Evolutionary conservation across 2,329 filamentous ascomycete species (phyloP).

Genomic region (Knoxdaviesia capensis): DNA sequence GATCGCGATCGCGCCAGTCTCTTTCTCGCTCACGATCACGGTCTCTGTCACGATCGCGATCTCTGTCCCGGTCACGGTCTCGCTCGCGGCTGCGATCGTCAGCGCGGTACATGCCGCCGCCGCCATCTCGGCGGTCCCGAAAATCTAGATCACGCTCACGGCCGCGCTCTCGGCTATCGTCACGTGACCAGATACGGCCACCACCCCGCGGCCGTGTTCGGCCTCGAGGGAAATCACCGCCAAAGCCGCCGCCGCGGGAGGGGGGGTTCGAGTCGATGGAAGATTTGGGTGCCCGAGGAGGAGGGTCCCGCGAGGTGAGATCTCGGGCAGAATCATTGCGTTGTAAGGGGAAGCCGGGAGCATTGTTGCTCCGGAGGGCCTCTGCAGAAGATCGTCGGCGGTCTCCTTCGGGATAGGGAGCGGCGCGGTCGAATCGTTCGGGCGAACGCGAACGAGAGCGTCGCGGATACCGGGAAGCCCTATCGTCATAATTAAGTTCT

Average conservation of each 20-base stretch:
- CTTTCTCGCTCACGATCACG: slow-evolving; percentile 22
- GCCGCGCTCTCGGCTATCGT: slow-evolving; percentile 40
- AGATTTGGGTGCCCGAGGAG: slow-evolving; percentile 67
- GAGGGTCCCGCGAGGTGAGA: slow-evolving; percentile 40
- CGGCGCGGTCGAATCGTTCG: slow-evolving; percentile 37
- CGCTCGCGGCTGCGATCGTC: slow-evolving; percentile 40
- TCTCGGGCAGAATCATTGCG: slow-evolving; percentile 30
- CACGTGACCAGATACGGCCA: slow-evolving; percentile 35
- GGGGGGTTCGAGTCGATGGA: slow-evolving; percentile 49
- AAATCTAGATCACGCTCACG: slow-evolving; percentile 41
- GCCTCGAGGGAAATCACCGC: slow-evolving; percentile 38
- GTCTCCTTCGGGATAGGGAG: slow-evolving; percentile 41
- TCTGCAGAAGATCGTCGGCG: slow-evolving; percentile 42
- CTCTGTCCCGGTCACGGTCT: slow-evolving; percentile 32
- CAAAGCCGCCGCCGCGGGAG: slow-evolving; percentile 46
- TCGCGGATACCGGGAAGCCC: slow-evolving; percentile 35
- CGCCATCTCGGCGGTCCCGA: slow-evolving; percentile 26
- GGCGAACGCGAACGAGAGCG: slow-evolving; percentile 49
- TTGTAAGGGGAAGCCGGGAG: slow-evolving; percentile 33
- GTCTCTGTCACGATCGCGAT: slow-evolving; percentile 16
- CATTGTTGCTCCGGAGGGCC: slow-evolving; percentile 19
- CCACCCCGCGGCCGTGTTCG: slow-evolving; percentile 31
- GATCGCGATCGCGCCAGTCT: slow-evolving; percentile 21
- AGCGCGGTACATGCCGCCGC: slow-evolving; percentile 22
- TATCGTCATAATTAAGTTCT: slow-evolving; percentile 8